phyloP scores from a whole-genome alignment of 2,329 filamentous ascomycete genomes.

The Neobulgaria alba region DNA sequence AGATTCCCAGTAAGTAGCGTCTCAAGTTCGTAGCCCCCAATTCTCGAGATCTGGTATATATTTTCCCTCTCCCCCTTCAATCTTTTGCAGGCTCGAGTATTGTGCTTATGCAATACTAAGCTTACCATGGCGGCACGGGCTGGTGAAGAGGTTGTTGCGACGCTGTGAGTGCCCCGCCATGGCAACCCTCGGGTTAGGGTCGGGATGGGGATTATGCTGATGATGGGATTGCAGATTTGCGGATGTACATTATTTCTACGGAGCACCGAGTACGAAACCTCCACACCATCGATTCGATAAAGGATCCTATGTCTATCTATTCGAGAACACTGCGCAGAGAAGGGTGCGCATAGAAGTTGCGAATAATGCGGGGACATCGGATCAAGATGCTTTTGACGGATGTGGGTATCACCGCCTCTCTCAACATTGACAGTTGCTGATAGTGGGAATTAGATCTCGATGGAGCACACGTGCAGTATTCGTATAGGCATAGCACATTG shows the following conservation, averaged over 20 bases:
- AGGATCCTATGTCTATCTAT: constrained; percentile 71
- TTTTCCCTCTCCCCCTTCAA: not conserved
- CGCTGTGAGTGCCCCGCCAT: constrained; percentile 43
- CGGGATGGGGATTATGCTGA: constrained; percentile 5
- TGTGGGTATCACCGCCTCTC: constrained; percentile 42
- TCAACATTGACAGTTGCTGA: constrained; percentile 1
- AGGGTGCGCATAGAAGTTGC: constrained; percentile 67
- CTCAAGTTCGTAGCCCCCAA: not conserved
- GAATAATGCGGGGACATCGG: constrained; percentile 62
- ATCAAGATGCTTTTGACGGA: constrained; percentile 74
- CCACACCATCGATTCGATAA: constrained; percentile 76
- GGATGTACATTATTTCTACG: constrained; percentile 73
- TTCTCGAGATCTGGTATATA: constrained; percentile 3
- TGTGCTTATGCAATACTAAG: not conserved
- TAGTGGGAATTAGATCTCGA: constrained; percentile 50
- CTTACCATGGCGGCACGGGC: constrained; percentile 37
- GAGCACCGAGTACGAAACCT: constrained; percentile 54
- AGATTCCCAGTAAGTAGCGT: not conserved
- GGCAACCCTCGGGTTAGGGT: constrained; percentile 20
- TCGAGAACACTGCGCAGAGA: constrained; percentile 60
- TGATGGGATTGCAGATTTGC: constrained; percentile 50
- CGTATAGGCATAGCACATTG: constrained; percentile 64
- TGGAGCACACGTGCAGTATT: constrained; percentile 55
- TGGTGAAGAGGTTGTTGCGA: constrained; percentile 43
- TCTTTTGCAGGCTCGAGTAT: not conserved